Conservation (phyloP, 768 basidiomycete species). For the Neoboletus brunneissimus region DNA sequence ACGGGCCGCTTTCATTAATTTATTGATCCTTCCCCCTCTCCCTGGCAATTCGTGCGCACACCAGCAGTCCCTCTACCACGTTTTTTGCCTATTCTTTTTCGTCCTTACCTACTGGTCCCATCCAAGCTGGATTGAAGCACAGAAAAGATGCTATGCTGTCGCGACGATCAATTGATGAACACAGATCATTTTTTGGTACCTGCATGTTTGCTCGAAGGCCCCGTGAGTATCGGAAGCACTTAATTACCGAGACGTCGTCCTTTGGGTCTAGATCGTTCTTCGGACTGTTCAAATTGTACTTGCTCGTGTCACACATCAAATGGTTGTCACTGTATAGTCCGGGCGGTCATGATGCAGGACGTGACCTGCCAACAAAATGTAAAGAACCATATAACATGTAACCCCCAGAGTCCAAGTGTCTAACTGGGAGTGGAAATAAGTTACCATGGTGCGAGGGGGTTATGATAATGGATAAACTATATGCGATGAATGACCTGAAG, state of each 20-base stretch:
- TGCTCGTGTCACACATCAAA: background rate
- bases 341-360: background rate
- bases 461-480: constrained; percentile 27
- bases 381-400: background rate
- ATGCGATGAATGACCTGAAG: constrained; percentile 7
- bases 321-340: background rate
- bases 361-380: background rate
- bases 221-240: background rate
- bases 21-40: too few species aligned
- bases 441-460: constrained; percentile 8
- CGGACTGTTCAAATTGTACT: background rate
- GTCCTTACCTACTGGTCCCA: background rate
- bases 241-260: background rate
- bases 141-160: background rate
- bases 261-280: background rate
- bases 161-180: background rate
- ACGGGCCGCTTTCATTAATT: background rate
- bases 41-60: too few species aligned
- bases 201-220: too few species aligned
- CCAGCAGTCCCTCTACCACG: background rate
- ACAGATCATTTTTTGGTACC: background rate
- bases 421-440: constrained; percentile 12
- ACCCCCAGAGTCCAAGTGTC: constrained; percentile 4
- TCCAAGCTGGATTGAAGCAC: background rate
- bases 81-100: background rate